These are phyloP conservation scores for Helminthosporium solani DNA, from an alignment of 2,329 filamentous ascomycete genomes.

Conservation along the genomic window DNA sequence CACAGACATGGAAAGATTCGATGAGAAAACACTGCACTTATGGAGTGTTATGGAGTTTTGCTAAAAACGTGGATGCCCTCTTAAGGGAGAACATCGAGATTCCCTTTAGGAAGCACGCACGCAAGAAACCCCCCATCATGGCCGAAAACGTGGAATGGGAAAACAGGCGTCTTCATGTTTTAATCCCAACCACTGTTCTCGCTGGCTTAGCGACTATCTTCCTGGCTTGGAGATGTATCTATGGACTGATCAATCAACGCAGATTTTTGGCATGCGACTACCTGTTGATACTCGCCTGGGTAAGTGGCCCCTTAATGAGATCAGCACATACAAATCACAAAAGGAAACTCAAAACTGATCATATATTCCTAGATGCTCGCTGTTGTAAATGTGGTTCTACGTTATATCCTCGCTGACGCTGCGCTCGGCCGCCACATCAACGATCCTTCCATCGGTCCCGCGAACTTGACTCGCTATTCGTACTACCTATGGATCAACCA, in stretches of 20 bases:
- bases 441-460: constrained; percentile 21
- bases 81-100: no score
- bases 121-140: not conserved
- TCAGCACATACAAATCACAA: not conserved
- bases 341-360: not conserved
- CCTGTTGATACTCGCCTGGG: constrained; percentile 21
- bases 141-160: not conserved
- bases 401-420: constrained; percentile 16
- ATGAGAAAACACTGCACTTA: no score
- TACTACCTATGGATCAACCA: constrained; percentile 25
- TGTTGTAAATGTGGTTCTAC: constrained; percentile 15
- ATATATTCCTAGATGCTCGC: constrained; percentile 16
- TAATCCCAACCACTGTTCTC: constrained; percentile 16
- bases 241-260: constrained; percentile 18
- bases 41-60: no score
- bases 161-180: constrained; percentile 19
- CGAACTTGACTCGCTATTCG: constrained; percentile 19
- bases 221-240: constrained; percentile 23
- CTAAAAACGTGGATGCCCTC: no score
- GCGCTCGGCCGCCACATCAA: constrained; percentile 25
- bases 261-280: constrained; percentile 27
- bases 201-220: constrained; percentile 17
- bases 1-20: no score
- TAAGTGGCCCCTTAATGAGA: constrained; percentile 8
- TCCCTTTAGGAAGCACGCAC: not conserved